These are phyloP conservation scores for Litsea cubeba DNA, from an alignment of 164 flowering plant species.

Conservation along the genomic window DNA sequence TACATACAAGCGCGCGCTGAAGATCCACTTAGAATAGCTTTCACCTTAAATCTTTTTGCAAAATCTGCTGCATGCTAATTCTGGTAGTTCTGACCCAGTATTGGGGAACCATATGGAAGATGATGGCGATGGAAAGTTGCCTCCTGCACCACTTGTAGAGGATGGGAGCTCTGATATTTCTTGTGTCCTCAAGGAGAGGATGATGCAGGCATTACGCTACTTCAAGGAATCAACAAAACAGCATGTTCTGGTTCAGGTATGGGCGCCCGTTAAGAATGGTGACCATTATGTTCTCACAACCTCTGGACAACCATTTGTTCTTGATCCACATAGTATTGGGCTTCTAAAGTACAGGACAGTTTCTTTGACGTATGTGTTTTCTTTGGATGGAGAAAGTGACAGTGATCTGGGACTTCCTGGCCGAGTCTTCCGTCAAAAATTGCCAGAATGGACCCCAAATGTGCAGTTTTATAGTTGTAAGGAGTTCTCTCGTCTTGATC, in stretches of 20 bases:
- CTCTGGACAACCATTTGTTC: slow-evolving; percentile 91
- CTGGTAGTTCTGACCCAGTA: slow-evolving; percentile 37
- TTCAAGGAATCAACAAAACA: slow-evolving; percentile 75
- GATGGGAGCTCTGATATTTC: slow-evolving; percentile 34
- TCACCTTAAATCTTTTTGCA: background rate
- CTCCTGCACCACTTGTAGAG: slow-evolving; percentile 1
- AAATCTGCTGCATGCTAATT: slow-evolving; percentile 5
- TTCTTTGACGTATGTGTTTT: slow-evolving; percentile 68
- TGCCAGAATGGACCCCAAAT: slow-evolving; percentile 99
- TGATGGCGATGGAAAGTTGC: slow-evolving; percentile 22
- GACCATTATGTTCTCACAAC: slow-evolving; percentile 70
- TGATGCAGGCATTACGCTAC: slow-evolving; percentile 79
- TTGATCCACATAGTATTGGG: slow-evolving; percentile 67
- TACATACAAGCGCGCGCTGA: too few relatives aligned
- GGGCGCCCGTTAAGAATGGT: slow-evolving; percentile 84
- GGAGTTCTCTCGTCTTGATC: slow-evolving; percentile 68
- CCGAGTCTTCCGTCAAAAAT: slow-evolving; percentile 73
- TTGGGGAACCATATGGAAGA: slow-evolving; percentile 22
- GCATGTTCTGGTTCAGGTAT: slow-evolving; percentile 81
- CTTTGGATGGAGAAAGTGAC: slow-evolving; percentile 64
- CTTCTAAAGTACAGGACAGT: slow-evolving; percentile 78
- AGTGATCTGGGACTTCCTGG: slow-evolving; percentile 85
- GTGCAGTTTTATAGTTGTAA: slow-evolving; percentile 81
- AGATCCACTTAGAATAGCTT: background rate
- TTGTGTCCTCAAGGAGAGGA: slow-evolving; percentile 75